Base-by-base conservation (phyloP, 2,329 filamentous ascomycete species). In the Ophiostoma australiae region DNA sequence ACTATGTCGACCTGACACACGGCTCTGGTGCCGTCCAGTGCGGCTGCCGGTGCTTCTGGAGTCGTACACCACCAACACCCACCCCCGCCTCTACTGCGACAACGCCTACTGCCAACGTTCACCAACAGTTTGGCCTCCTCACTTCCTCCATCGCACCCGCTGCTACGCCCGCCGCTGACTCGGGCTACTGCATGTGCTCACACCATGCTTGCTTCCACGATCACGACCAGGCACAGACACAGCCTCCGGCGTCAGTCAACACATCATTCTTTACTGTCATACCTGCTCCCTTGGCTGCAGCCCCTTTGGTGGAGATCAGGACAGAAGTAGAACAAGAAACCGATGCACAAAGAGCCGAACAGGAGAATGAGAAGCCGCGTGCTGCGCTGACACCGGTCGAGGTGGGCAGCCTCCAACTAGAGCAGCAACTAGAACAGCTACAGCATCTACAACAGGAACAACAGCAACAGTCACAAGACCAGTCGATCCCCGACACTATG, bases 151-250 rank as follows among this genome's bases (percentile, higher is more conserved):
- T 5, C 11, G 68, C 35, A 1, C 33, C 52, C 35, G 48, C 17
- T 82, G n/a, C 35, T 1, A 35, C 27, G 2, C 27, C 58, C 58
- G 27, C 67, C 1, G 67, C 41, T 7, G 44, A 86, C 75, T 75
- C 80, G 37, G 80, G 80, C 72, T 87, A 83, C 81, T 89, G 86
- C 79, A 88, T 88, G 86, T 89, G 86, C 76, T 84, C 84, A 69
- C 86, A 89, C 74, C 86, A 89, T 77, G 86, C 86, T 70, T 89
- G 86, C 77, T 89, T 82, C 73, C 86, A 89, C 73, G 86, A 88
- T 76, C 82, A 87, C 27, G 66, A 71, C 11, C 55, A 67, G 0
- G 78, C 71, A 73, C 77, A 67, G 71, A 73, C 68, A 78, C 79
- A 71, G 6, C 63, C 48, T 41, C 70, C 48, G 61, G 69, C 72